These are phyloP conservation scores for Brassica hybrid DNA, from an alignment of 441 rosid genomes.

Conservation along the genomic window DNA sequence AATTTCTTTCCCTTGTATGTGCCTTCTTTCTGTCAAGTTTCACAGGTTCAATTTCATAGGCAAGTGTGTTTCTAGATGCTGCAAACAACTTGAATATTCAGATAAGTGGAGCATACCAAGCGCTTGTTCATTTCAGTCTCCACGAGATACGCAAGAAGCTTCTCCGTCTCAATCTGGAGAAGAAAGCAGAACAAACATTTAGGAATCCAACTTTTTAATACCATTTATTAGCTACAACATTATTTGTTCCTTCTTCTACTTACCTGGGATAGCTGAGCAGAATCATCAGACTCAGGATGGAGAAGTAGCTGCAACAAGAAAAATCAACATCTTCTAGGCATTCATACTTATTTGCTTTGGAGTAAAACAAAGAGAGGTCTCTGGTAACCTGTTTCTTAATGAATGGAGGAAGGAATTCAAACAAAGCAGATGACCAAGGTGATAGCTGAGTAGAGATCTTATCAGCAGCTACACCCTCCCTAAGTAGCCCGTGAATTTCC, in stretches of 20 bases:
- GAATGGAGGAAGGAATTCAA: slow-evolving; percentile 92
- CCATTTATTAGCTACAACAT: not conserved
- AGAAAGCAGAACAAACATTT: slow-evolving; percentile 37
- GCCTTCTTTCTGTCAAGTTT: slow-evolving; percentile 79
- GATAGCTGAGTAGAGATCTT: slow-evolving; percentile 89
- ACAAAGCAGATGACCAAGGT: slow-evolving; percentile 98
- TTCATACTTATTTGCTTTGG: slow-evolving; percentile 25
- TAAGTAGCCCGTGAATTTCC: slow-evolving; percentile 94
- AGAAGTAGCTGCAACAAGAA: slow-evolving; percentile 80
- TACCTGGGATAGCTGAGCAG: slow-evolving; percentile 99
- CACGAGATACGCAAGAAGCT: slow-evolving; percentile 96
- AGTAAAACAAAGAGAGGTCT: slow-evolving; percentile 25
- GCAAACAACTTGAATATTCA: not conserved
- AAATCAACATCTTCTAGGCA: slow-evolving; percentile 39
- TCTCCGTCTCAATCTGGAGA: slow-evolving; percentile 94
- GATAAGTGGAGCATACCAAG: slow-evolving; percentile 51
- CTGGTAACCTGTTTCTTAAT: slow-evolving; percentile 87
- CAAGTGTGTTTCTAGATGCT: slow-evolving; percentile 4
- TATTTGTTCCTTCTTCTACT: slow-evolving; percentile 3
- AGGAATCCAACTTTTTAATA: not conserved
- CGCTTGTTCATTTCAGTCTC: slow-evolving; percentile 97
- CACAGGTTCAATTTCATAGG: slow-evolving; percentile 31
- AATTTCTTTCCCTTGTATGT: slow-evolving; percentile 95
- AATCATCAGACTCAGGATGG: slow-evolving; percentile 94
- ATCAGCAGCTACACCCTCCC: slow-evolving; percentile 73